Percentiles rank a stretch among this genome's conserved stretches.
Conservation (phyloP, 1,284 basidiomycete genomes). For the Psilocybe mexicana region DNA sequence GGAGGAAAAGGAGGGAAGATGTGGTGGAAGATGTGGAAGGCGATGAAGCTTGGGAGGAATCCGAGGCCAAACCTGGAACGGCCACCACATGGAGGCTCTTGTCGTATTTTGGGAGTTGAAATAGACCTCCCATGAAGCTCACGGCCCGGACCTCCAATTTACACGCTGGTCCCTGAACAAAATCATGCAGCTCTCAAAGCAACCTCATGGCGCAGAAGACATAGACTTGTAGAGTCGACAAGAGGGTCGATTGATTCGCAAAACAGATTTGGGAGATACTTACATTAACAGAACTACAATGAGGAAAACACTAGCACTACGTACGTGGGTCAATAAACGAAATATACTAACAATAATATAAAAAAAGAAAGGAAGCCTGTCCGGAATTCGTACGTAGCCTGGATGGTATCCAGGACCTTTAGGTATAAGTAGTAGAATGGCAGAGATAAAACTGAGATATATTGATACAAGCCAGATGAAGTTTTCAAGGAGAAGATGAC, state of each 20-base stretch:
- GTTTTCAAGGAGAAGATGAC: not conserved
- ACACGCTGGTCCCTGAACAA: too few relatives aligned
- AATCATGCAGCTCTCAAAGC: too few relatives aligned
- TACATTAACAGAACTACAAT: not conserved
- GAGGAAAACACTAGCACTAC: not conserved
- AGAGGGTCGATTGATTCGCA: too few relatives aligned
- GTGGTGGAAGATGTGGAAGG: slow-evolving; percentile 5
- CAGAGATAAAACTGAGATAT: not conserved
- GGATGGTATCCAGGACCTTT: not conserved
- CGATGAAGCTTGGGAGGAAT: slow-evolving; percentile 17
- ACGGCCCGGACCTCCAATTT: not conserved
- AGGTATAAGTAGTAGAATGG: not conserved
- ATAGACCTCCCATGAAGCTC: not conserved
- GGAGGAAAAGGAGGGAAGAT: not conserved
- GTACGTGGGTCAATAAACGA: not conserved
- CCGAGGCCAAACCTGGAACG: slow-evolving; percentile 22
- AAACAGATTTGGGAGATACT: too few relatives aligned
- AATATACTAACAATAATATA: not conserved
- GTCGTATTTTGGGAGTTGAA: slow-evolving; percentile 3
- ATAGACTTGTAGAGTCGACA: too few relatives aligned
- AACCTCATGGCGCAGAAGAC: too few relatives aligned
- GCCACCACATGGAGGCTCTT: slow-evolving; percentile 19
- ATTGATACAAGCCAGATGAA: not conserved
- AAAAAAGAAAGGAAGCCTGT: not conserved
- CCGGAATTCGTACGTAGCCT: not conserved